Conservation (phyloP, 176 grass and related monocot genomes). For the Ananas comosus region DNA sequence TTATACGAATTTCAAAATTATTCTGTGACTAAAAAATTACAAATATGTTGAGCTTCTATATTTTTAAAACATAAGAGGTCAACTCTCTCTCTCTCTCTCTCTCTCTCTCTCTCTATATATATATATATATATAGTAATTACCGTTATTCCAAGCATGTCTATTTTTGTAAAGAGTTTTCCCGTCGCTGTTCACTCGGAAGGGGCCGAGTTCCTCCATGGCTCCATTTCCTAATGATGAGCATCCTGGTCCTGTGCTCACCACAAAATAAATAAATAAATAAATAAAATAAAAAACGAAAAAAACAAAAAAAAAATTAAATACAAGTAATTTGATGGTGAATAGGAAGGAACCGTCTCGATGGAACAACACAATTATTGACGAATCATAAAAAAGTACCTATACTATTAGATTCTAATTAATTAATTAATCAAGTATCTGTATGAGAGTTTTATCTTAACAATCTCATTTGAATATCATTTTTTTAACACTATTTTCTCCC, state of each 20-base stretch:
- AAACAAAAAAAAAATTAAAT: background rate
- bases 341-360: background rate
- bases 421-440: background rate
- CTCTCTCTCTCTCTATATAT: too few relatives aligned
- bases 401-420: background rate
- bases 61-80: too few relatives aligned
- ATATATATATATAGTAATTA: too few relatives aligned
- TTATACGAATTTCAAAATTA: too few relatives aligned
- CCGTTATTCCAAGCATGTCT: conserved; percentile 40
- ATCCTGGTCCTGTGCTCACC: conserved; percentile 39
- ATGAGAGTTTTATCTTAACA: too few relatives aligned
- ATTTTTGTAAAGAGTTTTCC: conserved; percentile 43
- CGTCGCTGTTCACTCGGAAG: conserved; percentile 47
- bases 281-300: background rate
- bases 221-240: conserved; percentile 44
- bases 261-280: background rate
- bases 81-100: too few relatives aligned
- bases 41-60: too few relatives aligned
- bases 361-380: background rate
- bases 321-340: background rate
- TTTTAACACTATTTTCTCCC: too few relatives aligned
- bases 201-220: conserved; percentile 48
- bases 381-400: background rate
- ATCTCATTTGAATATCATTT: too few relatives aligned
- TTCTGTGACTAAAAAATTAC: too few relatives aligned